Evolutionary conservation across 2,329 filamentous ascomycete species (phyloP), one percentile per base, ranked within the genome.

Genomic region (Helotiales sp.): DNA sequence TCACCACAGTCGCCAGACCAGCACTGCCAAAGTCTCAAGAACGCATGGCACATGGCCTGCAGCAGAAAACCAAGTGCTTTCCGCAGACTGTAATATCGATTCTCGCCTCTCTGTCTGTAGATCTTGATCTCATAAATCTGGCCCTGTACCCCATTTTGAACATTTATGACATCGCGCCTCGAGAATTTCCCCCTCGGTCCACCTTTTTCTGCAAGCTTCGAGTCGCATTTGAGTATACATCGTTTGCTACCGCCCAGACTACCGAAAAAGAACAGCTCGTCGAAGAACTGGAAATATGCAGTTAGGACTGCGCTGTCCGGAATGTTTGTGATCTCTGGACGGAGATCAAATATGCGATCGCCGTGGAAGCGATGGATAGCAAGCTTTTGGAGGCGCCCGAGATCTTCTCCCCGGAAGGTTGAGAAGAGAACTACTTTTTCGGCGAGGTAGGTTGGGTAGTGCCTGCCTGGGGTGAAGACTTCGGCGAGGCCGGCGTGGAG

Each of bases 191-290:
- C 37, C 7, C 10, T 55, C 11, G 15, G 57, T 45, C 28, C 54
- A 11, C 20, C 30, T 24, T 24, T 11, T 40, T 57, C 54, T 15
- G 54, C n/a, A 40, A 34, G 54, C 4, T 32, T 57, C 11, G 20
- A 26, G n/a, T 61, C 40, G 13, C 30, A 22, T 11, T 50, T 45
- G 4, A 61, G 20, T 6, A 50, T 11, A 49, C 43, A 61, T 10
- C 59, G 43, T 34, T 37, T 50, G n/a, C 59, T 61, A 17, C 43
- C 50, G n/a, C 26, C 40, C 6, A 69, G 22, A 22, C 37, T 64
- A 2, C 67, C 63, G 28, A 69, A 64, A 61, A 66, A 69, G 22
- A 69, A 69, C 0, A 69, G 49, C 4, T 64, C 64, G 32, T 69
- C 64, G 55, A 69, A 69, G 5, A 66, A 49, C 6, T 54, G 55